Evolutionary conservation across 2,329 filamentous ascomycete genomes (phyloP), one percentile per base, ranked within the genome.

Genomic region (Blumeria hordei): DNA sequence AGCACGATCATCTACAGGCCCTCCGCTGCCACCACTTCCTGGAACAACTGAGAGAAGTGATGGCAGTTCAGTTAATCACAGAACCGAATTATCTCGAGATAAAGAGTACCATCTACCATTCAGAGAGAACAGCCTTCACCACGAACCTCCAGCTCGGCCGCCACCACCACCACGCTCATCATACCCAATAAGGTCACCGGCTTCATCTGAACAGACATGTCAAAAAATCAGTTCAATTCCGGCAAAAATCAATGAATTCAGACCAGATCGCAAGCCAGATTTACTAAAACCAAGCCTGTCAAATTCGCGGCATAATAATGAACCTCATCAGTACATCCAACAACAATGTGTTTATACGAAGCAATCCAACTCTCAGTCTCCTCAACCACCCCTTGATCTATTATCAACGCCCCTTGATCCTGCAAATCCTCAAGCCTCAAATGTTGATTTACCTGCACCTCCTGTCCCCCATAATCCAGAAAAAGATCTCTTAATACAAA

Each of bases 401-500:
- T 71, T 84, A 54, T 64, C 66, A 53, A 62, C 60, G 0, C 75
- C 77, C 35, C 66, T 79, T 12, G 72, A 72, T 9, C 67, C 77
- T 28, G 62, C 70, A 14, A 69, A 75, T 11, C 72, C 76, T 2
- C 67, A 71, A 10, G 49, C 59, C 1, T 66, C 69, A 3, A 69
- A 71, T 0, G 59, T 59, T 9, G 69, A 74, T 21, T 65, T 79
- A 7, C 74, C 82, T 6, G 78, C 87, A 0, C 90, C 92, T 0
- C 88, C 90, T 0, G 87, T 95, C 35, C 90, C 92, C 0, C 88
- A 88, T 0, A 98, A 98, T 63, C 92, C 92, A 0, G 87, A 96
- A 68, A 95, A 94, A 66, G 88, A 96, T 67, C 82, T 84, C 18
- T 76, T 96, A 14, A 74, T 94, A 3, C 75, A 76, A 54, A 83